These are phyloP conservation scores for Fusarium sp. DNA, from an alignment of 2,329 filamentous ascomycete genomes.

Conservation along the genomic window DNA sequence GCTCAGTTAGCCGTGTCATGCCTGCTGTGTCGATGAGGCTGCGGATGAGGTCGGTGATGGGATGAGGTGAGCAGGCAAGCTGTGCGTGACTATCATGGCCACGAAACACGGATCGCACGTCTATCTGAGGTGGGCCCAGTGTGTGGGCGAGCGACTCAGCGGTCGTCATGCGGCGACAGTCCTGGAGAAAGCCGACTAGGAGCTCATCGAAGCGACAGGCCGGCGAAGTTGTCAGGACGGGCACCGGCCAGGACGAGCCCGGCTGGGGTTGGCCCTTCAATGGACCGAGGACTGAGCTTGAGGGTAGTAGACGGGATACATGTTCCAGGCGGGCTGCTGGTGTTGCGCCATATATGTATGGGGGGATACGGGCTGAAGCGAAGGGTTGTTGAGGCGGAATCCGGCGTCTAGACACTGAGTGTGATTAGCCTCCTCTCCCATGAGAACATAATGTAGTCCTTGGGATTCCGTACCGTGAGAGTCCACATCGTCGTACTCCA, in stretches of 20 bases:
- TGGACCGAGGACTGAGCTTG: slow-evolving; percentile 54
- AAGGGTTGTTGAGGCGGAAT: slow-evolving; percentile 53
- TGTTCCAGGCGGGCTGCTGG: slow-evolving; percentile 52
- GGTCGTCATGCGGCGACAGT: slow-evolving; percentile 54
- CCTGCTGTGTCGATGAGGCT: slow-evolving; percentile 52
- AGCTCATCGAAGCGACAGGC: slow-evolving; percentile 55
- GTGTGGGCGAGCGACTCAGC: slow-evolving; percentile 50
- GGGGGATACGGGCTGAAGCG: slow-evolving; percentile 40
- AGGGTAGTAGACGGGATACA: slow-evolving; percentile 56
- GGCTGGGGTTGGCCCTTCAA: slow-evolving; percentile 48
- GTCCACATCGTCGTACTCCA: slow-evolving; percentile 59
- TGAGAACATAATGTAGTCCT: neutral
- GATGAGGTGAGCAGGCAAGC: slow-evolving; percentile 48
- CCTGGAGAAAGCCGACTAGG: slow-evolving; percentile 55
- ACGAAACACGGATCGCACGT: slow-evolving; percentile 54
- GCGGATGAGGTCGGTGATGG: slow-evolving; percentile 52
- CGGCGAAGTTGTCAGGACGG: slow-evolving; percentile 52
- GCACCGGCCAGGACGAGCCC: slow-evolving; percentile 52
- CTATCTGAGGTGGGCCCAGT: slow-evolving; percentile 53
- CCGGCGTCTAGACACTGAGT: slow-evolving; percentile 51
- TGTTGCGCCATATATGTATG: slow-evolving; percentile 50
- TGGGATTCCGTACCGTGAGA: slow-evolving; percentile 49
- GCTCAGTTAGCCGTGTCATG: slow-evolving; percentile 52
- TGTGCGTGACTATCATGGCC: slow-evolving; percentile 44
- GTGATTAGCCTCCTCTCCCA: slow-evolving; percentile 49